Conservation (phyloP, 1,284 basidiomycete genomes). For the Trametes hirsuta region DNA sequence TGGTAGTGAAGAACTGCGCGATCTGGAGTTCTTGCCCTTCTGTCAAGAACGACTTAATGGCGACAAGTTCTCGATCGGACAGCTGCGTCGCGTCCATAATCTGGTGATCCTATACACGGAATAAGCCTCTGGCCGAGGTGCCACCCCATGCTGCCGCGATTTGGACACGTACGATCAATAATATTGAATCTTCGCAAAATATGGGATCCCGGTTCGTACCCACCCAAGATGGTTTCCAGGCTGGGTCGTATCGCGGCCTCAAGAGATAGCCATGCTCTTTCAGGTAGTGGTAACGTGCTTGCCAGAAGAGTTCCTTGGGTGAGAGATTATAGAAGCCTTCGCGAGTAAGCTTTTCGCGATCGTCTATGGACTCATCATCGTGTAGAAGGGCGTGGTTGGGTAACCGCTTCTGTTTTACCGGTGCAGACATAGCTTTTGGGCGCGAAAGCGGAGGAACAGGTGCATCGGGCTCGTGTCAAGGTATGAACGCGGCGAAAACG, state of each 20-base stretch:
- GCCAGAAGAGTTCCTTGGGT: conserved; percentile 3
- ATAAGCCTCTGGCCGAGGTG: background rate
- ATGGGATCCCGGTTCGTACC: conserved; percentile 2
- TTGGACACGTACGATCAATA: background rate
- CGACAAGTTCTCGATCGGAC: conserved; percentile 22
- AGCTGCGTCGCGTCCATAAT: conserved; percentile 29
- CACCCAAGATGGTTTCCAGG: conserved; percentile 6
- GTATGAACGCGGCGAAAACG: background rate
- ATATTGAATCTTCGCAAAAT: conserved; percentile 15
- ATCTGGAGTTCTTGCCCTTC: conserved; percentile 16
- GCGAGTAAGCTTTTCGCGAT: background rate
- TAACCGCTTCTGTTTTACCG: background rate
- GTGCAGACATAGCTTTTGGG: background rate
- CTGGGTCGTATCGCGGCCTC: conserved; percentile 7
- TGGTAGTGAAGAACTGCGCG: conserved; percentile 11
- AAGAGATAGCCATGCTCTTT: conserved; percentile 1
- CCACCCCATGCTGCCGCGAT: background rate
- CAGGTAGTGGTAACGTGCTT: background rate
- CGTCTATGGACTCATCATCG: background rate
- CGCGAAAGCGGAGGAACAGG: background rate
- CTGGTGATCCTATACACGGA: background rate
- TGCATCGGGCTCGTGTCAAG: background rate
- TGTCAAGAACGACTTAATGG: conserved; percentile 22
- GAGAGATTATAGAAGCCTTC: background rate
- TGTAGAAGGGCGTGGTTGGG: background rate